Conservation (phyloP, 306 rosid species). For the Malus sieversii region DNA sequence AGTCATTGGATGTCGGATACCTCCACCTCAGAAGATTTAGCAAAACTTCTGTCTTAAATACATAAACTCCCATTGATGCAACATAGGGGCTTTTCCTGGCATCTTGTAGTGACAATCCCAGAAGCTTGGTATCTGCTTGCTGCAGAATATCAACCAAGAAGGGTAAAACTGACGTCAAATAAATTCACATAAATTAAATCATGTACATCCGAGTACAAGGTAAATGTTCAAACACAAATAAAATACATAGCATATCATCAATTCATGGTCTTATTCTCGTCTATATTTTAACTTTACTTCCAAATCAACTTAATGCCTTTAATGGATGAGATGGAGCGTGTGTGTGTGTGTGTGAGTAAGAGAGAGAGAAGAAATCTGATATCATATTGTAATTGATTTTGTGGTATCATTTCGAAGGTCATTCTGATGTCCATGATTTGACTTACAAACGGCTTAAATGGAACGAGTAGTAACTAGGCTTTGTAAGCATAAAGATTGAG, state of each 20-base stretch:
- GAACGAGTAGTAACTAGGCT: not conserved
- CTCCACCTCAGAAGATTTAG: conserved; percentile 77
- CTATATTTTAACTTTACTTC: not conserved
- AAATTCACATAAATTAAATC: not conserved
- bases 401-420: not conserved
- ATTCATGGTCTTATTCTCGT: not conserved
- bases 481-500: not conserved
- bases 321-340: too few species aligned
- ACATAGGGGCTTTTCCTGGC: conserved; percentile 56
- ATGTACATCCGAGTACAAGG: not conserved
- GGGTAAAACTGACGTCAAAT: not conserved
- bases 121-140: conserved; percentile 65
- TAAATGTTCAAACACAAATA: not conserved
- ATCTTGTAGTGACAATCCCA: conserved; percentile 63
- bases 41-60: conserved; percentile 66
- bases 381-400: not conserved
- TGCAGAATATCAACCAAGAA: conserved; percentile 38
- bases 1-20: conserved; percentile 82
- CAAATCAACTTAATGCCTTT: not conserved
- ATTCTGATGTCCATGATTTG: not conserved
- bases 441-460: not conserved
- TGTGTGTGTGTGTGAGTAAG: too few species aligned
- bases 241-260: not conserved
- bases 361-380: not conserved
- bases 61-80: conserved; percentile 93